Conservation (phyloP, 352 stramenopile species). For the Globisporangium emineosum region DNA sequence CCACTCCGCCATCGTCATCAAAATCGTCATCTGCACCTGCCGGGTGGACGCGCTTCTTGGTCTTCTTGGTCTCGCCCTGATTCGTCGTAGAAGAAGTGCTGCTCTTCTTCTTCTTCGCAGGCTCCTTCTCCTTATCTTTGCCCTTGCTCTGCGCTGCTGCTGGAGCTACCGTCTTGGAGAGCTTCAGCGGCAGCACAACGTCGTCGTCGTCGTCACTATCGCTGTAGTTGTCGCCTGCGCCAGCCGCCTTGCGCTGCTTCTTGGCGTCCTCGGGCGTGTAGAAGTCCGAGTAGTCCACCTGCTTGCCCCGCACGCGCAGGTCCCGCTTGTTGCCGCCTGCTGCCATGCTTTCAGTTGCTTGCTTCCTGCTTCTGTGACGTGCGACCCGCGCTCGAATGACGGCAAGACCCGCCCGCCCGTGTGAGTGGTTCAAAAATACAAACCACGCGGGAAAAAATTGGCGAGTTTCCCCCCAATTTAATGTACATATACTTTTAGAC, state of each 20-base stretch:
- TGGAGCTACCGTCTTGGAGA: slow-evolving; percentile 8
- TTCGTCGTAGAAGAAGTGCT: background rate
- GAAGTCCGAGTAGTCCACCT: slow-evolving; percentile 45
- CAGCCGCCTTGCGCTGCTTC: slow-evolving; percentile 23
- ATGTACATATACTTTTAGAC: background rate
- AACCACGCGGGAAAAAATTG: slow-evolving; percentile 11
- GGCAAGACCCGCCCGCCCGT: background rate
- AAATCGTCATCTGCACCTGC: slow-evolving; percentile 9
- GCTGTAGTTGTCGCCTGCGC: slow-evolving; percentile 18
- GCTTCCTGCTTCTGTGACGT: slow-evolving; percentile 11
- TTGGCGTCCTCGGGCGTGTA: slow-evolving; percentile 17
- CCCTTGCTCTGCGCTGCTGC: slow-evolving; percentile 19
- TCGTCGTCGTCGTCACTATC: slow-evolving; percentile 31
- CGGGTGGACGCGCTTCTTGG: slow-evolving; percentile 11
- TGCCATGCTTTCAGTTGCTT: slow-evolving; percentile 15
- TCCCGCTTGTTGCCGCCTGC: slow-evolving; percentile 29
- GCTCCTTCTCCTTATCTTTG: slow-evolving; percentile 13
- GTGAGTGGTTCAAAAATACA: slow-evolving; percentile 15
- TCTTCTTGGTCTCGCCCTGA: slow-evolving; percentile 17
- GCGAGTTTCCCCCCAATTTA: background rate
- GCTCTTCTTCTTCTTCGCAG: slow-evolving; percentile 13
- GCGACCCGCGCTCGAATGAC: slow-evolving; percentile 15
- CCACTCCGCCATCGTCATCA: slow-evolving; percentile 16
- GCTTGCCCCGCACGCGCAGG: slow-evolving; percentile 28
- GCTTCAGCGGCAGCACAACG: slow-evolving; percentile 17